Base-by-base conservation (phyloP, 2,329 filamentous ascomycete genomes). In the Trichoderma cornu-damae region DNA sequence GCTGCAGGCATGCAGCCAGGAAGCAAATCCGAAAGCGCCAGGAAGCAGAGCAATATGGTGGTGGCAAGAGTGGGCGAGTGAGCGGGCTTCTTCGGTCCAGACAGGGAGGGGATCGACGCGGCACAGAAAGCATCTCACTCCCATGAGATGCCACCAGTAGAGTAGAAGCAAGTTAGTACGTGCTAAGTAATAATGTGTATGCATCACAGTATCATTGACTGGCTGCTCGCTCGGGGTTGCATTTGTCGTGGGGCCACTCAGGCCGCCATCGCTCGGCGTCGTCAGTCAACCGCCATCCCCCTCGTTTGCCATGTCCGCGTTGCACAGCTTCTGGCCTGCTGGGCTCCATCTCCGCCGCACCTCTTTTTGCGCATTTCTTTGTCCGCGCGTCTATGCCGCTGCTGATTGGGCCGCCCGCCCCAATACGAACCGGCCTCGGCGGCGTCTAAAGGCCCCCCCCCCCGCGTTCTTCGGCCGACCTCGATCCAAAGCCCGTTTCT, bases 381-480 rank as follows among this genome's bases (percentile, higher is more conserved):
- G 42, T 22, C 51, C 51, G 51, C 51, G 51, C 51, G 32, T 55
- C 51, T 38, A 47, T 47, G 22, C 12, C 32, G 42, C 42, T 37
- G 42, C 51, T 55, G 51, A 55, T 55, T 55, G 51, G 51, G 26
- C 24, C 42, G 32, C 9, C 22, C 16, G 44, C 44, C n/a, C n/a
- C 44, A 47, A 34, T 22, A 34, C 44, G 26, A 34, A 28, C 44
- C 28, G 9, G 28, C 7, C 30, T 30, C 28, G 30, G 42, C 47
- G 51, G 51, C 51, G 51, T 55, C 51, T 55, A 30, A 7, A 52
- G 47, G 37, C 48, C 18, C 48, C 48, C 28, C 32, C 20, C 16
- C 24, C 24, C 35, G 24, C 32, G 26, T 51, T 35, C n/a, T n/a
- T 42, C 49, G 24, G 49, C 49, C 37, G 37, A 42, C 37, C 37